Evolutionary conservation across 2,329 filamentous ascomycete genomes (phyloP).

Genomic region (Ilyonectria mors-panacis): DNA sequence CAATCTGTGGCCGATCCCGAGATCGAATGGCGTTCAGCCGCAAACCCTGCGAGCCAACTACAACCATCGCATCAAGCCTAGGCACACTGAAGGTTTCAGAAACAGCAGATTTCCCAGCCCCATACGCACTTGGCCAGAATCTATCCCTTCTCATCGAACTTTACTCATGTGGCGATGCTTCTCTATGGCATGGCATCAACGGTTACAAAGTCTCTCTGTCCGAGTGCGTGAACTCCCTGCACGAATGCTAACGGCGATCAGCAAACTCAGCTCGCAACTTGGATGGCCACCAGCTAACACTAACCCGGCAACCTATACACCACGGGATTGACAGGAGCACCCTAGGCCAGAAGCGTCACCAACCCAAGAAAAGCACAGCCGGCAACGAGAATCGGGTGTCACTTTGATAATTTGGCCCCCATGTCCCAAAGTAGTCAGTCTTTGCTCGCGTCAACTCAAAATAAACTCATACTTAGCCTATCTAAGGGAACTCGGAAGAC

Average conservation of each 20-base stretch:
- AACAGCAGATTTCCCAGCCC: not conserved
- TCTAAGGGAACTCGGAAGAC: not conserved
- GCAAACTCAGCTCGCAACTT: not conserved
- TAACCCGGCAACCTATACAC: not conserved
- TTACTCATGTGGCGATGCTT: not conserved
- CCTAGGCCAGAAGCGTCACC: not conserved
- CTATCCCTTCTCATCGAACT: not conserved
- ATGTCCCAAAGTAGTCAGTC: not conserved
- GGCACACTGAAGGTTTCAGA: not conserved
- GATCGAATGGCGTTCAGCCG: constrained; percentile 1
- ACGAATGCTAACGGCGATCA: constrained; percentile 1
- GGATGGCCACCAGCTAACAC: not conserved
- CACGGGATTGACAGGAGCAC: constrained; percentile 4
- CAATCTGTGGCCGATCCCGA: not conserved
- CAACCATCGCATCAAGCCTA: not conserved
- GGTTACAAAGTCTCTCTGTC: not conserved
- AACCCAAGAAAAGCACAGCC: not conserved
- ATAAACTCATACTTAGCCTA: not conserved
- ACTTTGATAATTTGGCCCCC: not conserved
- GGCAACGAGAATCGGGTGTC: not conserved
- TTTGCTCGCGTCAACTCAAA: constrained; percentile 6
- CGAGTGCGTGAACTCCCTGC: not conserved
- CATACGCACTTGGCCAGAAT: not conserved
- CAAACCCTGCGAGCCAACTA: not conserved
- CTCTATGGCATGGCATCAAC: not conserved